Conservation (phyloP, 1,139 yeast genomes). For the Schwanniomyces etchellsii region DNA sequence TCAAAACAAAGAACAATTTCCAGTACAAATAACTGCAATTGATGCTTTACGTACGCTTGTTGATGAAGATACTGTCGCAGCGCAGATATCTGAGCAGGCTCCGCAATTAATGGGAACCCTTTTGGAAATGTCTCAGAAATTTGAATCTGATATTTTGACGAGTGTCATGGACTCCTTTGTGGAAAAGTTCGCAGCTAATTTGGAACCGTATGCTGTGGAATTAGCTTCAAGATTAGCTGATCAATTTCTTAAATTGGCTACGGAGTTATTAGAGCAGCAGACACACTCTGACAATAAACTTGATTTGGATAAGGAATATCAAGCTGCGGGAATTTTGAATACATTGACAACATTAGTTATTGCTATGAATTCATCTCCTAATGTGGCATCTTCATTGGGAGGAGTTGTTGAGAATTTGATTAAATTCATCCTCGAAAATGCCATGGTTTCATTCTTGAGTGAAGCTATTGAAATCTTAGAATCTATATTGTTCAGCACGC, state of each 20-base stretch:
- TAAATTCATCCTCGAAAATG: slow-evolving; percentile 43
- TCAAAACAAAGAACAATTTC: slow-evolving; percentile 38
- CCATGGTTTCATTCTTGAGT: slow-evolving; percentile 40
- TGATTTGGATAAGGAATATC: slow-evolving; percentile 46
- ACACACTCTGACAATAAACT: slow-evolving; percentile 15
- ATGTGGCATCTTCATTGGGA: slow-evolving; percentile 38
- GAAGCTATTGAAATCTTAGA: slow-evolving; percentile 49
- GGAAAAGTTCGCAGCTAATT: slow-evolving; percentile 44
- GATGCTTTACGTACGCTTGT: slow-evolving; percentile 49
- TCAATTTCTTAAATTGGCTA: slow-evolving; percentile 42
- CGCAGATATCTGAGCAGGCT: slow-evolving; percentile 41
- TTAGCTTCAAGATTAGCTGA: slow-evolving; percentile 42
- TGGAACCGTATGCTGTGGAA: slow-evolving; percentile 53
- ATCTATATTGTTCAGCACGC: slow-evolving; percentile 37
- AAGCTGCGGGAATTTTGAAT: slow-evolving; percentile 45
- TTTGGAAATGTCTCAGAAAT: slow-evolving; percentile 43
- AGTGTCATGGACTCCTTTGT: slow-evolving; percentile 55
- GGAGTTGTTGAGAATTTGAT: slow-evolving; percentile 35
- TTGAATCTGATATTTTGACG: slow-evolving; percentile 50
- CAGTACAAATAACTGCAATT: slow-evolving; percentile 47
- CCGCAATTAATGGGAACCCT: slow-evolving; percentile 50
- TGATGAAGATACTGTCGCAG: slow-evolving; percentile 42
- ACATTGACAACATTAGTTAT: slow-evolving; percentile 49
- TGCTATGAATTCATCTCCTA: slow-evolving; percentile 45
- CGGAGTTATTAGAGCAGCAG: slow-evolving; percentile 35